Evolutionary conservation across 208 protist species (phyloP).

Genomic region (Trypanosoma avium): DNA sequence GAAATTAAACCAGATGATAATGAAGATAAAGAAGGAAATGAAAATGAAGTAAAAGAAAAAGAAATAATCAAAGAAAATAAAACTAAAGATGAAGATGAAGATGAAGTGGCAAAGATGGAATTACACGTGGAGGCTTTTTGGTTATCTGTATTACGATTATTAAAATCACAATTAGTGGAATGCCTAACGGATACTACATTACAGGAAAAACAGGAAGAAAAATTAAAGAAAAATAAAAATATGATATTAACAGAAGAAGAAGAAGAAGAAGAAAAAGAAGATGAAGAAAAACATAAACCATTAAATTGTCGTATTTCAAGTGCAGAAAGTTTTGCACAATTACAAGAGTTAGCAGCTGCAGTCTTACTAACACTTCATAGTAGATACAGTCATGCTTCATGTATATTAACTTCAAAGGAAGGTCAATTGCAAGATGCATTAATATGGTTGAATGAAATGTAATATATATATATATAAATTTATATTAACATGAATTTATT

Average conservation of each 20-base stretch:
- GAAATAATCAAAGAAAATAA: not conserved
- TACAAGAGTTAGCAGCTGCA: constrained; percentile 24
- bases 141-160: constrained; percentile 20
- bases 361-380: constrained; percentile 36
- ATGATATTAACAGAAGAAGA: not conserved
- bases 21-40: not conserved
- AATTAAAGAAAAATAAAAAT: not conserved
- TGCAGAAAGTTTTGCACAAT: not conserved
- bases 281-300: not conserved
- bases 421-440: too few species aligned
- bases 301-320: not conserved
- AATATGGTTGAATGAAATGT: too few species aligned
- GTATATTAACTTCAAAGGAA: too few species aligned
- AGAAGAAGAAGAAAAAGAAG: too few species aligned
- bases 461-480: too few species aligned
- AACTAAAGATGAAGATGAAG: constrained; percentile 1
- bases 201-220: not conserved
- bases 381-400: constrained; percentile 15
- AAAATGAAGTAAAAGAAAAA: not conserved
- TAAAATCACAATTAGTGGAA: constrained; percentile 17
- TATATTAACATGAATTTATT: too few species aligned
- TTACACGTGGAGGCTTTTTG: constrained; percentile 24
- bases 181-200: not conserved
- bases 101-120: not conserved
- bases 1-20: not conserved